Evolutionary conservation across 1,284 basidiomycete species (phyloP).

Genomic region (Cryptococcus sp.): DNA sequence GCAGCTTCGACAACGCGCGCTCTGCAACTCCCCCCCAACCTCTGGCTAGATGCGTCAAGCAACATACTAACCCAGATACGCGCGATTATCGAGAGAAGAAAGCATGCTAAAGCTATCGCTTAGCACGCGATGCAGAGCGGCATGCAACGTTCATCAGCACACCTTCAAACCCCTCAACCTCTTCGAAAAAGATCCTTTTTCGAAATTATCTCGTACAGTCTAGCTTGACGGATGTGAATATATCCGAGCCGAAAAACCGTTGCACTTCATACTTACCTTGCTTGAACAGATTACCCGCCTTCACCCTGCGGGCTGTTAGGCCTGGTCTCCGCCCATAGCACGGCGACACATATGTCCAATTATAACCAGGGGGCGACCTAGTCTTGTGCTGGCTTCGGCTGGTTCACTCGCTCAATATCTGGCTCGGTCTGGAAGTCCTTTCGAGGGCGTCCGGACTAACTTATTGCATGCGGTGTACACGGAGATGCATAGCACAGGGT

Average conservation of each 20-base stretch:
- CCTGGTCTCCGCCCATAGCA: slow-evolving; percentile 48
- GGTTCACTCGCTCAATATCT: slow-evolving; percentile 49
- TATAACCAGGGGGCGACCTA: slow-evolving; percentile 34
- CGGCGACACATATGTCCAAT: slow-evolving; percentile 47
- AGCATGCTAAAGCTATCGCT: neutral
- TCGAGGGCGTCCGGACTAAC: slow-evolving; percentile 44
- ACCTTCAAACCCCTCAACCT: too few relatives aligned
- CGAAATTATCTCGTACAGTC: neutral
- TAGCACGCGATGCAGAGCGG: neutral
- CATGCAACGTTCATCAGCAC: neutral
- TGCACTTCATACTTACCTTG: slow-evolving; percentile 44
- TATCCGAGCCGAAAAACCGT: neutral
- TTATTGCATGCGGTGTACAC: neutral
- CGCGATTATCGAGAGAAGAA: neutral
- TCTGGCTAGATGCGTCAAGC: too few relatives aligned
- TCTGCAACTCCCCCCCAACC: too few relatives aligned
- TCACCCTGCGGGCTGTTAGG: slow-evolving; percentile 37
- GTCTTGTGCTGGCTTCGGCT: slow-evolving; percentile 48
- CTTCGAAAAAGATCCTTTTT: too few relatives aligned
- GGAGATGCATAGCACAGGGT: too few relatives aligned
- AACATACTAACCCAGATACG: neutral
- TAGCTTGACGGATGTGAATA: neutral
- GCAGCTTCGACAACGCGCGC: too few relatives aligned
- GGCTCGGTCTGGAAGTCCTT: slow-evolving; percentile 45
- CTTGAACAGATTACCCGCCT: slow-evolving; percentile 31